These are phyloP conservation scores for Monilinia vaccinii-corymbosi DNA, from an alignment of 2,329 filamentous ascomycete species.

Conservation along the genomic window DNA sequence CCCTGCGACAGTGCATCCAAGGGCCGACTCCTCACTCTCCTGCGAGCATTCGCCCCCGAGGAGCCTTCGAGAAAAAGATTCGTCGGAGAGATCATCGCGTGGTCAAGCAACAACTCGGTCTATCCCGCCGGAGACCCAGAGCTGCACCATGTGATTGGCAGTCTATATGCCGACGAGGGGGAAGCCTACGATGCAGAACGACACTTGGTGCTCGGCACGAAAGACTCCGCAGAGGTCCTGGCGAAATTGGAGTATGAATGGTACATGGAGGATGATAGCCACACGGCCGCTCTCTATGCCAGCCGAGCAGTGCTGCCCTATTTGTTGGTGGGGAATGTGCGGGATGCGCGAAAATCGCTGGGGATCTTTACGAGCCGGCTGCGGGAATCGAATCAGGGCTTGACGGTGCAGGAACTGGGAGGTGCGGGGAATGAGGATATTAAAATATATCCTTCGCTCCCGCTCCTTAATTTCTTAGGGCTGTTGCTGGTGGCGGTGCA, in stretches of 20 bases:
- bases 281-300: conserved; percentile 78
- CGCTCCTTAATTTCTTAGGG: conserved; percentile 90
- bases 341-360: conserved; percentile 76
- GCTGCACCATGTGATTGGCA: conserved; percentile 84
- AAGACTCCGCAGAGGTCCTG: conserved; percentile 74
- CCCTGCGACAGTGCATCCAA: conserved; percentile 66
- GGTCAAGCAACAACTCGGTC: conserved; percentile 48
- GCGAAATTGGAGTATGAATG: conserved; percentile 82
- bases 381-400: conserved; percentile 41
- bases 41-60: conserved; percentile 69
- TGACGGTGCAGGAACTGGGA: conserved; percentile 75
- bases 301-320: conserved; percentile 85
- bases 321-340: conserved; percentile 80
- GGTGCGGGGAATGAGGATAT: conserved; percentile 66
- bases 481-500: conserved; percentile 77
- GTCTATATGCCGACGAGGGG: conserved; percentile 84
- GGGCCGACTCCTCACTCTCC: conserved; percentile 64
- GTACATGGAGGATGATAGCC: conserved; percentile 83
- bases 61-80: conserved; percentile 93
- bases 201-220: conserved; percentile 81
- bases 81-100: conserved; percentile 74
- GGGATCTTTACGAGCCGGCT: conserved; percentile 63
- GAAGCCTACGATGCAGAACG: conserved; percentile 89
- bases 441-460: conserved; percentile 79
- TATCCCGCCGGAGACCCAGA: conserved; percentile 90